Evolutionary conservation across 2,329 filamentous ascomycete species (phyloP).

Genomic region (Teratosphaeria gauchensis): DNA sequence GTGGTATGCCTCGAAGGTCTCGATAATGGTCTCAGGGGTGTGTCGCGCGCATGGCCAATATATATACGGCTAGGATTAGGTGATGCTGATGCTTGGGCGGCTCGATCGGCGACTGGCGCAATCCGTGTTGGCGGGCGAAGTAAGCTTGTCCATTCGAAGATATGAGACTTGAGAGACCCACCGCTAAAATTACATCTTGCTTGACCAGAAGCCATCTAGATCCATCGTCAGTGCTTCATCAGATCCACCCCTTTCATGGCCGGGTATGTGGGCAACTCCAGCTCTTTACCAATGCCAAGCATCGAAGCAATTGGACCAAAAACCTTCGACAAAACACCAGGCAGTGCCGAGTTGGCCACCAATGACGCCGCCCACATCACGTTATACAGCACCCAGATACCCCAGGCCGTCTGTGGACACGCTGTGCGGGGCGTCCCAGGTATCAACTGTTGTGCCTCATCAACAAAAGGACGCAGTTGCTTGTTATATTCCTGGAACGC

Average conservation of each 20-base stretch:
- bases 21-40: too few species aligned
- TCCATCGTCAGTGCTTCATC: too few species aligned
- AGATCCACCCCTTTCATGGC: background rate
- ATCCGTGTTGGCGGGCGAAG: too few species aligned
- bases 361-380: conserved; percentile 6
- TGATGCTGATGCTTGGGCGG: too few species aligned
- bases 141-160: too few species aligned
- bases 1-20: too few species aligned
- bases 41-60: too few species aligned
- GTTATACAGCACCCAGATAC: conserved; percentile 12
- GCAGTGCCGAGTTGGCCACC: conserved; percentile 6
- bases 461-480: conserved; percentile 16
- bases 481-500: conserved; percentile 21
- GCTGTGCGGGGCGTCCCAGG: conserved; percentile 20
- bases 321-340: conserved; percentile 1
- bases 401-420: conserved; percentile 18
- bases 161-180: too few species aligned
- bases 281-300: background rate
- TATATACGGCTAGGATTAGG: too few species aligned
- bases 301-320: conserved; percentile 10
- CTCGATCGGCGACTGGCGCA: too few species aligned
- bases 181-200: too few species aligned
- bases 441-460: conserved; percentile 19
- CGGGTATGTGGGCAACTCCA: conserved; percentile 2
- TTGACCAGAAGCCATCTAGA: too few species aligned